Conservation (phyloP, 345 rosid species). For the Fremontodendron californicum region DNA sequence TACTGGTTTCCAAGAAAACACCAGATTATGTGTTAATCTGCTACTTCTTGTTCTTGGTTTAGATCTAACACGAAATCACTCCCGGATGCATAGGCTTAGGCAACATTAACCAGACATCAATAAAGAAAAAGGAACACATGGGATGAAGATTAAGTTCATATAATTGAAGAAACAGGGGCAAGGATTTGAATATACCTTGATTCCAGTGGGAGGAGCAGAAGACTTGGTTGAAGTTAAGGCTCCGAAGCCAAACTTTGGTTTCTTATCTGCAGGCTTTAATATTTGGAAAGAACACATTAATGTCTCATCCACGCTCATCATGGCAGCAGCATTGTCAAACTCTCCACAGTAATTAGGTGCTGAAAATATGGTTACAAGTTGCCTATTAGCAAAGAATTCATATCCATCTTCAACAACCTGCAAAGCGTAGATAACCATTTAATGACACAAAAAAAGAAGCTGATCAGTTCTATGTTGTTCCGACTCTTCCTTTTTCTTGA, state of each 20-base stretch:
- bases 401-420: slow-evolving; percentile 95
- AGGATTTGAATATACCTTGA: slow-evolving; percentile 44
- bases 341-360: slow-evolving; percentile 89
- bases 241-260: slow-evolving; percentile 50
- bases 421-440: neutral
- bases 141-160: neutral
- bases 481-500: no score
- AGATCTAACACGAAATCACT: no score
- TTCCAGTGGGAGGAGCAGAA: slow-evolving; percentile 33
- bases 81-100: no score
- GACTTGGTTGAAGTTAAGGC: slow-evolving; percentile 43
- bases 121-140: neutral
- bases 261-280: slow-evolving; percentile 64
- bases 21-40: no score
- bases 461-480: no score
- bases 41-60: no score
- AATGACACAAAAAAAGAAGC: neutral
- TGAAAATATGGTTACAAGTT: slow-evolving; percentile 80
- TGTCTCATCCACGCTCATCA: slow-evolving; percentile 73
- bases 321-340: slow-evolving; percentile 85
- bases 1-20: no score
- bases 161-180: neutral
- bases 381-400: slow-evolving; percentile 69
- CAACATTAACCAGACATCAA: neutral
- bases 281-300: slow-evolving; percentile 81